These are phyloP conservation scores for Vitis riparia DNA, from an alignment of 164 flowering plant species.

Conservation along the genomic window DNA sequence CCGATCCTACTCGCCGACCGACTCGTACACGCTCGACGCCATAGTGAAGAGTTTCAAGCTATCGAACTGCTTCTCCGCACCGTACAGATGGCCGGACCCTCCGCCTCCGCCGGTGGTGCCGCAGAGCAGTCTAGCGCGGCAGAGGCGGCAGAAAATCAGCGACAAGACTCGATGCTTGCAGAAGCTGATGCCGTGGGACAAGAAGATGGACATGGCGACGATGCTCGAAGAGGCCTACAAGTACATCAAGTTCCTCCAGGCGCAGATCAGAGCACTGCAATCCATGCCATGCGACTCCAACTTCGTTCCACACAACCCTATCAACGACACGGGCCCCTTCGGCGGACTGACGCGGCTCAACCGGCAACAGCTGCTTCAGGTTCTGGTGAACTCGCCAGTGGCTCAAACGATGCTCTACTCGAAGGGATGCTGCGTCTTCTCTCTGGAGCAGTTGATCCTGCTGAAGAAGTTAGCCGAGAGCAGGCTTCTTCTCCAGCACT, in stretches of 20 bases:
- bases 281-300: conserved; percentile 54
- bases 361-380: conserved; percentile 59
- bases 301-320: background rate
- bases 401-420: conserved; percentile 53
- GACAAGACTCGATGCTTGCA: conserved; percentile 47
- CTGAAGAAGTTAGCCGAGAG: conserved; percentile 26
- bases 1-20: conserved; percentile 5
- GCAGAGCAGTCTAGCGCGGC: conserved; percentile 24
- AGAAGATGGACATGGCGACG: conserved; percentile 62
- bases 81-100: background rate
- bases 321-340: background rate
- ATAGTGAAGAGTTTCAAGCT: conserved; percentile 4
- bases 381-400: conserved; percentile 56
- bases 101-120: background rate
- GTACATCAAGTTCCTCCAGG: conserved; percentile 67
- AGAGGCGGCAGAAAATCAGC: conserved; percentile 39
- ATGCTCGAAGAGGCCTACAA: conserved; percentile 67
- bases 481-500: conserved; percentile 13
- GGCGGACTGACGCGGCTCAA: conserved; percentile 42
- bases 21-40: conserved; percentile 21
- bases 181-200: conserved; percentile 65
- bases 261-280: conserved; percentile 56
- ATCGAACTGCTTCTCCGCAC: background rate
- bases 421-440: conserved; percentile 45
- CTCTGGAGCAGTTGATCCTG: conserved; percentile 49